phyloP scores from a whole-genome alignment of 2,329 filamentous ascomycete species.

The Mariannaea elegans region DNA sequence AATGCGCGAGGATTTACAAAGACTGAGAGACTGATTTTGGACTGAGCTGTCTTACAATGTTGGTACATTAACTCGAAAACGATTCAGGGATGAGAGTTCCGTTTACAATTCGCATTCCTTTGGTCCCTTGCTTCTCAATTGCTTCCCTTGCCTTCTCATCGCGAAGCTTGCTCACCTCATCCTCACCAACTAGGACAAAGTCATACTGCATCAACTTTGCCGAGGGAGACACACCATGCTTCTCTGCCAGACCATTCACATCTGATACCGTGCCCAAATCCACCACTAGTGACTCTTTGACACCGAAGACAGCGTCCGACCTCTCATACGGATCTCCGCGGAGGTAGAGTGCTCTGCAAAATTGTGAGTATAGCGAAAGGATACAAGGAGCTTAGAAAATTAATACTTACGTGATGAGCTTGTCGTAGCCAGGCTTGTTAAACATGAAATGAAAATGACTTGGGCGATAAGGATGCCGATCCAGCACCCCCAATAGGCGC shows the following conservation, averaged over 20 bases:
- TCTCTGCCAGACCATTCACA: slow-evolving; percentile 11
- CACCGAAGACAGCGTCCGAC: slow-evolving; percentile 86
- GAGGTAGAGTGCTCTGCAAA: slow-evolving; percentile 75
- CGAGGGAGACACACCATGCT: slow-evolving; percentile 9
- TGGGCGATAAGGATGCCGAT: slow-evolving; percentile 78
- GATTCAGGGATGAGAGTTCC: slow-evolving; percentile 7
- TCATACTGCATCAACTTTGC: slow-evolving; percentile 17
- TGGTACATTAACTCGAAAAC: background rate
- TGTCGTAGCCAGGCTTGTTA: slow-evolving; percentile 49
- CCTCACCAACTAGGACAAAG: slow-evolving; percentile 22
- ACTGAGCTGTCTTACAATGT: too few relatives aligned
- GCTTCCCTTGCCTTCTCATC: slow-evolving; percentile 23
- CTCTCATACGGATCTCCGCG: slow-evolving; percentile 83
- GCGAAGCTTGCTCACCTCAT: slow-evolving; percentile 17
- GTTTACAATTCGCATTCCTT: slow-evolving; percentile 13
- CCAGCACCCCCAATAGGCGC: slow-evolving; percentile 69
- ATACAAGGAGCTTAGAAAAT: background rate
- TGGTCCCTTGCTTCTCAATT: slow-evolving; percentile 19
- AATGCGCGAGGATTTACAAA: too few relatives aligned
- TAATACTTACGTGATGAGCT: slow-evolving; percentile 21
- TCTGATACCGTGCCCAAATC: slow-evolving; percentile 54
- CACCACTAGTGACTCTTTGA: slow-evolving; percentile 82
- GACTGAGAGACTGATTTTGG: too few relatives aligned
- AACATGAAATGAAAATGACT: slow-evolving; percentile 92
- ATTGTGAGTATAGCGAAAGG: background rate